Base-by-base conservation (phyloP, 441 rosid species). In the Erodium trifolium region DNA sequence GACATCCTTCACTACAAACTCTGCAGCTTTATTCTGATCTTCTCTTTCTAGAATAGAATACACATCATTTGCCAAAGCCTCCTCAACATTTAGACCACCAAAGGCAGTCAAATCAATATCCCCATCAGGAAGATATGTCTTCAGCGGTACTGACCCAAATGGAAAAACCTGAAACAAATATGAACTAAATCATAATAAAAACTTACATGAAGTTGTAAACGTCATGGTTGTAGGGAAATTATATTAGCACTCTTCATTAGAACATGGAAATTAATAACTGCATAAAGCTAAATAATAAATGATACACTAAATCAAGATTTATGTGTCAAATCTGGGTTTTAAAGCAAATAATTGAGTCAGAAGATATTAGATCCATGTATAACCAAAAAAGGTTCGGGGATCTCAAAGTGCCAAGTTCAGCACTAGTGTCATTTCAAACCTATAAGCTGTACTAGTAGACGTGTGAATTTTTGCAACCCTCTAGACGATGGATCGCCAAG, bases 111-210 rank as follows among this genome's bases (percentile, higher is more conserved):
- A 45, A 69, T 68, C 78, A 55, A 76, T 76, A 45, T 37, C 71
- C 17, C 78, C 75, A 57, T 76, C 75, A 43, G 67, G 72, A 3
- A 76, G 72, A 62, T 71, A 76, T 13, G 70, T 76, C 39, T 68
- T 76, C 31, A 71, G 31, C 8, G 75, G 78, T 39, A 68, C 75
- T 23, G 78, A 76, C 62, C 75, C 75, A 59, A 62, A 76, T 7
- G 70, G 72, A 55, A 71, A 65, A 51, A 71, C 72, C 72, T 76
- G 70, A 55, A 55, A 17, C 9, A 16, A 55, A 55, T 55, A 55
- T 55, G 62, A 55, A 55, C 27, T 17, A 55, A 8, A 17, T 55
- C 62, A 55, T 55, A 17, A 55, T 27, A 55, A 55, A 16, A 16
- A 2, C 5, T 53, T 55, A 16, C 6, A 10, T 17, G 14, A 55